A percentile compares a stretch with the other conserved stretches of the same genome.
These are phyloP conservation scores for Termitomyces sp. DNA, from an alignment of 768 basidiomycete species.

Conservation along the genomic window DNA sequence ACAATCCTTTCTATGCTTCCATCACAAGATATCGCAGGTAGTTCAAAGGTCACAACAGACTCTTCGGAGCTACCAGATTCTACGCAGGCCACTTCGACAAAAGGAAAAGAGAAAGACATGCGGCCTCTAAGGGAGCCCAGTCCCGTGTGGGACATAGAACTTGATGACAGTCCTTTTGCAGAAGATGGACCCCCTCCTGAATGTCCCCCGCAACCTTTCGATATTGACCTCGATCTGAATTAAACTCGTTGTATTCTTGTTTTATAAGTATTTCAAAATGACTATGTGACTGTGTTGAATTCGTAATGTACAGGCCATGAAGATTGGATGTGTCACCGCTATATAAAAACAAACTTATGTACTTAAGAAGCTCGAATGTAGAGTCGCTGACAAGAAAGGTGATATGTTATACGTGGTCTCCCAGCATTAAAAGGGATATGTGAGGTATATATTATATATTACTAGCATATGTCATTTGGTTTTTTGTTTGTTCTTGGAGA, in stretches of 20 bases:
- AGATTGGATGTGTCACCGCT: too few relatives aligned
- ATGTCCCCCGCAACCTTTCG: slow-evolving; percentile 24
- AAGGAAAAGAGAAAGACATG: slow-evolving; percentile 19
- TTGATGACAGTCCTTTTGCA: slow-evolving; percentile 19
- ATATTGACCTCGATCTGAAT: slow-evolving; percentile 46
- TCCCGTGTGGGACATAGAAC: slow-evolving; percentile 72
- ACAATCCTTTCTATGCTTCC: slow-evolving; percentile 25
- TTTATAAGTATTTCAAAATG: not conserved
- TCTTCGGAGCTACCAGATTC: not conserved
- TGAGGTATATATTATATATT: not conserved
- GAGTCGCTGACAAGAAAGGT: not conserved
- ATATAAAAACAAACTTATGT: not conserved
- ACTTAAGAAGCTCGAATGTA: not conserved
- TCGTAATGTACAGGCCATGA: too few relatives aligned
- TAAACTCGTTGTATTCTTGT: slow-evolving; percentile 6
- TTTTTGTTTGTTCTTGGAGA: slow-evolving; percentile 10
- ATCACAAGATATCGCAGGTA: slow-evolving; percentile 18
- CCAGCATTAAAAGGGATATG: not conserved
- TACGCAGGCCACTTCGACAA: not conserved
- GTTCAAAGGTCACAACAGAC: not conserved
- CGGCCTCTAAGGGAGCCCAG: slow-evolving; percentile 36
- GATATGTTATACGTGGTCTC: not conserved
- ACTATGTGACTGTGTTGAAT: not conserved
- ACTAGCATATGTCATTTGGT: too few relatives aligned
- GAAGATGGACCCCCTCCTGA: slow-evolving; percentile 12